These are phyloP conservation scores for Triticum timopheevii DNA, from an alignment of 176 grass and related monocot species.

Conservation along the genomic window DNA sequence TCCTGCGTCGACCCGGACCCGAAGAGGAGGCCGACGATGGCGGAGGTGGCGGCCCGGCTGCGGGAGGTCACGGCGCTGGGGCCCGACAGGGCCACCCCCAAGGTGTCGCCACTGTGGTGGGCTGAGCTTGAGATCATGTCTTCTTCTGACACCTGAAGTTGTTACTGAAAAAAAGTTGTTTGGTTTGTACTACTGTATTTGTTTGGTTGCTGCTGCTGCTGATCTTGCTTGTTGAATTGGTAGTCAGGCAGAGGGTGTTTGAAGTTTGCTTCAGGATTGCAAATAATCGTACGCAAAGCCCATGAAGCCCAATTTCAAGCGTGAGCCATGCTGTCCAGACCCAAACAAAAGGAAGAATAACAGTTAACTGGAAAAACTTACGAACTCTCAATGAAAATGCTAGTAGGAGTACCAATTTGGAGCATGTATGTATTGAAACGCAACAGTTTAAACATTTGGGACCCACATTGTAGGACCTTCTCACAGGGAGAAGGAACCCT, in stretches of 20 bases:
- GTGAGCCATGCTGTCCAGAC: no score
- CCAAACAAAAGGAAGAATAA: no score
- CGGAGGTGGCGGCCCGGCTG: slow-evolving; percentile 44
- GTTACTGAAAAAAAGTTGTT: slow-evolving; percentile 24
- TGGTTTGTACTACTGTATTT: background rate
- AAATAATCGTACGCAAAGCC: background rate
- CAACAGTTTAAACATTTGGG: background rate
- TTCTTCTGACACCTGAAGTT: slow-evolving; percentile 40
- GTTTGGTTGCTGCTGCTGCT: slow-evolving; percentile 19
- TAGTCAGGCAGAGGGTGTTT: background rate
- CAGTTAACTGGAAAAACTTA: no score
- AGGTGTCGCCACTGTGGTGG: slow-evolving; percentile 93
- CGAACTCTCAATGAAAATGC: background rate
- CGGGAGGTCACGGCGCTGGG: slow-evolving; percentile 57
- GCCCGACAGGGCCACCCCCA: slow-evolving; percentile 69
- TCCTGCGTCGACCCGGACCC: slow-evolving; percentile 53
- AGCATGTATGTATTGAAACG: no score
- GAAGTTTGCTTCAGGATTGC: background rate
- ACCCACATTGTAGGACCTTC: background rate
- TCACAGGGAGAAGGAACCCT: slow-evolving; percentile 14
- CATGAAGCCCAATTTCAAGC: no score
- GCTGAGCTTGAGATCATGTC: slow-evolving; percentile 94
- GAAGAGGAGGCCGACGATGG: slow-evolving; percentile 61
- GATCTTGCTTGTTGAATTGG: slow-evolving; percentile 29
- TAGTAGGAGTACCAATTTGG: background rate